Evolutionary conservation across 139 green algal genomes (phyloP).

Genomic region (Closterium sp.): DNA sequence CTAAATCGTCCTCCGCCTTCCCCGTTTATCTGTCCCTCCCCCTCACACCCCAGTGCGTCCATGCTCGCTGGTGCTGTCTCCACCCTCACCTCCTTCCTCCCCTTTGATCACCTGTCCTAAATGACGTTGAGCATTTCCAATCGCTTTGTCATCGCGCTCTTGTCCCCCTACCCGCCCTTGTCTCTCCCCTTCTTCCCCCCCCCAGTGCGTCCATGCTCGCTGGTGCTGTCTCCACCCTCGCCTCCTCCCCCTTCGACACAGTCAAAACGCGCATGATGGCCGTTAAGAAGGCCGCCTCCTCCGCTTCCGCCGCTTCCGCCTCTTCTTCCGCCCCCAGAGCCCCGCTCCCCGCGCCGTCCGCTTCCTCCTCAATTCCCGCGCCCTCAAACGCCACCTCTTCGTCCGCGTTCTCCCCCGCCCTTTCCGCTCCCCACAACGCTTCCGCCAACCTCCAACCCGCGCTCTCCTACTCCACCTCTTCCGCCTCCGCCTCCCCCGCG

Average conservation of each 20-base stretch:
- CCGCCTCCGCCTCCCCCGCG: background rate
- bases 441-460: background rate
- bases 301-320: background rate
- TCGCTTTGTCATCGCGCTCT: too few relatives aligned
- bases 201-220: constrained; percentile 63
- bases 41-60: too few relatives aligned
- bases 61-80: constrained; percentile 82
- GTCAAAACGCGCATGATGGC: constrained; percentile 80
- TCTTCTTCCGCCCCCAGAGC: background rate
- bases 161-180: too few relatives aligned
- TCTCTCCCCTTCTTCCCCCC: too few relatives aligned
- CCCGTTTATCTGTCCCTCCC: background rate
- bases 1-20: background rate
- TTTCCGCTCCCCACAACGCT: background rate
- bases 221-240: constrained; percentile 83
- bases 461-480: background rate
- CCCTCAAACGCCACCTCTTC: background rate
- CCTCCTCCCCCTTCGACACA: constrained; percentile 82
- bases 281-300: constrained; percentile 10
- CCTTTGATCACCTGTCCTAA: background rate
- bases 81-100: constrained; percentile 76
- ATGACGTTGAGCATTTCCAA: too few relatives aligned
- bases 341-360: background rate
- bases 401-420: background rate
- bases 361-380: background rate